Evolutionary conservation across 192 early-diverging fungal species (phyloP), one percentile per base, ranked within the genome.

Genomic region (Dissophora globulifera): DNA sequence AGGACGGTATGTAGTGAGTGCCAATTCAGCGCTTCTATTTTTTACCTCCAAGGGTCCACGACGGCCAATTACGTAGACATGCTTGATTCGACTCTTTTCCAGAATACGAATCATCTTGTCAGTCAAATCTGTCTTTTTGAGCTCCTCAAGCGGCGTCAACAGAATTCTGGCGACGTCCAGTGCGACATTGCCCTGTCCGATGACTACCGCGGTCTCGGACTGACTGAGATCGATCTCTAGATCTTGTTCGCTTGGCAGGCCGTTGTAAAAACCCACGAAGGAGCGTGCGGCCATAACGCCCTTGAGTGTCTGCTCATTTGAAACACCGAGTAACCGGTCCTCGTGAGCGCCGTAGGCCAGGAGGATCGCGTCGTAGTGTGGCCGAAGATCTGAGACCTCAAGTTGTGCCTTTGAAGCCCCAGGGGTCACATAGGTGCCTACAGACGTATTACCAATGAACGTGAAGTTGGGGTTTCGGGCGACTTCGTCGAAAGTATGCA

Each of bases 241-340:
- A 38, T 87, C 61, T 49, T 85, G 84, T 32, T 87, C 85, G 15
- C 85, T 86, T 0, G 93, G 94, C 19, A 89, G 60, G 0, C 97
- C 97, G 75, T 99, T 99, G 66, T 98, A 97, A 93, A 96, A 99
- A 22, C 90, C 90, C 4, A 98, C 96, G 83, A 98, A 93, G 4
- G 81, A 80, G n/a, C 94, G 79, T 4, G 95, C 93, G 7, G 93
- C 86, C 46, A 91, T 78, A 1, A 94, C 88, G 31, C 91, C 91
- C 20, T 67, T 78, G 17, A 68, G 38, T 8, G 61, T 49, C 48
- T 92, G 78, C 55, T 97, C 94, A 30, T 86, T 83, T 0, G 86
- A 79, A 3, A 96, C 85, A 10, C 85, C 86, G 47, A 99, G 81
- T 22, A 70, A 56, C 50, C 85, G 83, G 46, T 97, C 94, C 27